phyloP scores from a whole-genome alignment of 2,329 filamentous ascomycete species.

The Colletotrichum chlorophyti region DNA sequence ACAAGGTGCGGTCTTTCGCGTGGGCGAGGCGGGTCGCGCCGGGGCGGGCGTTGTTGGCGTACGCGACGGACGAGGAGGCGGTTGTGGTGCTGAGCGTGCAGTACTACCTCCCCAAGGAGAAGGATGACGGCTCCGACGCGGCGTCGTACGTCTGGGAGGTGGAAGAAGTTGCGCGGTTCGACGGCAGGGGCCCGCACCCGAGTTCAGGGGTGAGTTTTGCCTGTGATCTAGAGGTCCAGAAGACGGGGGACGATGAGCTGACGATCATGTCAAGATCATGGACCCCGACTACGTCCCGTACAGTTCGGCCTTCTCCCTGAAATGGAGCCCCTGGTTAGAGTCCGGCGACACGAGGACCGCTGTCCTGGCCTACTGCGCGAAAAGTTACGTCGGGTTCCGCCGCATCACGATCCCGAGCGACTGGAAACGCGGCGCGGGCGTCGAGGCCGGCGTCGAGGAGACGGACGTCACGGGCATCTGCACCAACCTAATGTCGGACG shows the following conservation, averaged over 20 bases:
- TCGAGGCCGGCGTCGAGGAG: slow-evolving; percentile 46
- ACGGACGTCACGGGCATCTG: slow-evolving; percentile 56
- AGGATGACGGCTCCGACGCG: slow-evolving; percentile 57
- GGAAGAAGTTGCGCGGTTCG: slow-evolving; percentile 56
- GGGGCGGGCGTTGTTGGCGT: slow-evolving; percentile 55
- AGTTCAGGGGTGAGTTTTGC: not conserved
- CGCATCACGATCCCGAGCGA: slow-evolving; percentile 48
- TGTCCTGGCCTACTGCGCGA: slow-evolving; percentile 57
- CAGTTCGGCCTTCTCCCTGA: slow-evolving; percentile 57
- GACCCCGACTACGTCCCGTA: slow-evolving; percentile 58
- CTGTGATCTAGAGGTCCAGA: too few relatives aligned
- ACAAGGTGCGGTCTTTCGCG: slow-evolving; percentile 54
- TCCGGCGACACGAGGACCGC: slow-evolving; percentile 43
- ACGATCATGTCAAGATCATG: not conserved
- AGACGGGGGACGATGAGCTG: not conserved
- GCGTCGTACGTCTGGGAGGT: slow-evolving; percentile 57
- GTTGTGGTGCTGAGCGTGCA: slow-evolving; percentile 59
- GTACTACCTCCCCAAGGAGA: slow-evolving; percentile 40
- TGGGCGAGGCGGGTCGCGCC: slow-evolving; percentile 55
- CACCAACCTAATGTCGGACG: slow-evolving; percentile 55
- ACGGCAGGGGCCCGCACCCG: slow-evolving; percentile 52
- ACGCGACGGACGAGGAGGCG: slow-evolving; percentile 57
- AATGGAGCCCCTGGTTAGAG: slow-evolving; percentile 61
- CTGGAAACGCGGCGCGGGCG: slow-evolving; percentile 43
- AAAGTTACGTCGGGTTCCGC: slow-evolving; percentile 62